phyloP scores from a whole-genome alignment of 192 early-diverging fungal species.

The Podila verticillata region DNA sequence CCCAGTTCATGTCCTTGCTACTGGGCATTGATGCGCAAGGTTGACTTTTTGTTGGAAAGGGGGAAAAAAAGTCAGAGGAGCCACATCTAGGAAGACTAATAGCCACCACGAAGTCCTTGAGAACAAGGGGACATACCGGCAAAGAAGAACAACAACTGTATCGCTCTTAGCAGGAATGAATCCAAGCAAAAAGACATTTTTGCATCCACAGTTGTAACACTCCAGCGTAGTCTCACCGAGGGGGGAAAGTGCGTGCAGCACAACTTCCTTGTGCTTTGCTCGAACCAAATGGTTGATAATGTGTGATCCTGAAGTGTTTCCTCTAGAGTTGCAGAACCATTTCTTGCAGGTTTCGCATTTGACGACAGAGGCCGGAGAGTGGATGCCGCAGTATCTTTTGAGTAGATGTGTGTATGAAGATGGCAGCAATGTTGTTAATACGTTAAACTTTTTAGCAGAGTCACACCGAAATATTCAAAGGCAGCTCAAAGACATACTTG shows the following conservation, averaged over 20 bases:
- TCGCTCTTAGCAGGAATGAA: slow-evolving; percentile 99
- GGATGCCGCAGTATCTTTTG: slow-evolving; percentile 91
- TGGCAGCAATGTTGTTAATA: not conserved
- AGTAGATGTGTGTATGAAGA: not conserved
- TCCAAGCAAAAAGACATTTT: slow-evolving; percentile 95
- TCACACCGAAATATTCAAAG: not conserved
- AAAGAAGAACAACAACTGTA: slow-evolving; percentile 96
- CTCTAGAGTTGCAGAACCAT: slow-evolving; percentile 98
- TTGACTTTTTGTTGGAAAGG: slow-evolving; percentile 61
- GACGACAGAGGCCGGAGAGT: slow-evolving; percentile 85
- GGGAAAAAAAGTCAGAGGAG: slow-evolving; percentile 5
- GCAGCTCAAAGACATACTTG: slow-evolving; percentile 27
- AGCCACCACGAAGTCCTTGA: not conserved
- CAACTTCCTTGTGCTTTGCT: slow-evolving; percentile 94
- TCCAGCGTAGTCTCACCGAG: slow-evolving; percentile 95
- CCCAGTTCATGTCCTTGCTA: slow-evolving; percentile 96
- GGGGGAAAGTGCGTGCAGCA: slow-evolving; percentile 90
- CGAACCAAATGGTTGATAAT: slow-evolving; percentile 95
- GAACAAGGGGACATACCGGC: slow-evolving; percentile 68
- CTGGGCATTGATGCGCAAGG: slow-evolving; percentile 91
- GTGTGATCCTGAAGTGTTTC: slow-evolving; percentile 91
- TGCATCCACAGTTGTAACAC: slow-evolving; percentile 96
- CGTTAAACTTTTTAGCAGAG: not conserved
- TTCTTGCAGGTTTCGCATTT: slow-evolving; percentile 93
- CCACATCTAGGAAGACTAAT: not conserved